Evolutionary conservation across 257 asterid genomes (phyloP).

Genomic region (Primulina eburnea): DNA sequence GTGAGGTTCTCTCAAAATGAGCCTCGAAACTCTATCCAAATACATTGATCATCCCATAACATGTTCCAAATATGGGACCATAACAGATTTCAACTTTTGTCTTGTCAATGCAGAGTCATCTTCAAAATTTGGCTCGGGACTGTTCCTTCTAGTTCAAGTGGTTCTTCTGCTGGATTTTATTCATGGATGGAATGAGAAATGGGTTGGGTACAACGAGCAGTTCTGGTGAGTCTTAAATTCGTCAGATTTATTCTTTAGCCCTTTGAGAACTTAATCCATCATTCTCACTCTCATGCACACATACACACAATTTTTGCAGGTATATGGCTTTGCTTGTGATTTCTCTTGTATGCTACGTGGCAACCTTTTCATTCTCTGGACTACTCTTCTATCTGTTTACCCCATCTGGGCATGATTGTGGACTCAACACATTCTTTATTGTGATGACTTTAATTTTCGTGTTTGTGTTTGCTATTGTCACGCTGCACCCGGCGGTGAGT

Average conservation of each 20-base stretch:
- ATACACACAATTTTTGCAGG: slow-evolving; percentile 40
- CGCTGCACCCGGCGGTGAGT: slow-evolving; percentile 88
- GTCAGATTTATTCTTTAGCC: background rate
- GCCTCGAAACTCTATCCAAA: too few relatives aligned
- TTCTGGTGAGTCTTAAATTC: slow-evolving; percentile 59
- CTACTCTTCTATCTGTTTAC: slow-evolving; percentile 78
- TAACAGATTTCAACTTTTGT: slow-evolving; percentile 15
- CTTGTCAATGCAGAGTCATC: slow-evolving; percentile 65
- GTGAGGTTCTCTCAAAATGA: too few relatives aligned
- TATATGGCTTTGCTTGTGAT: slow-evolving; percentile 77
- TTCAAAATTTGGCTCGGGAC: slow-evolving; percentile 90
- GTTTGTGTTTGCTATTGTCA: slow-evolving; percentile 65
- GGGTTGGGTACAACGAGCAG: slow-evolving; percentile 93
- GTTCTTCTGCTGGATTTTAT: slow-evolving; percentile 87
- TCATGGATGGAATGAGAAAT: slow-evolving; percentile 92
- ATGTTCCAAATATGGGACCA: too few relatives aligned
- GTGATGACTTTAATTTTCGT: slow-evolving; percentile 64
- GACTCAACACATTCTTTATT: slow-evolving; percentile 83
- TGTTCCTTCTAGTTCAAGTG: slow-evolving; percentile 93
- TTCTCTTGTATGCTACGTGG: slow-evolving; percentile 82
- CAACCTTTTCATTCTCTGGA: slow-evolving; percentile 71
- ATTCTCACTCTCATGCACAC: background rate
- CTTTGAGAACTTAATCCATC: slow-evolving; percentile 8
- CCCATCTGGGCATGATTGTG: slow-evolving; percentile 93
- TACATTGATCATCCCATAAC: too few relatives aligned